These are phyloP conservation scores for Platismatia glauca DNA, from an alignment of 495 filamentous ascomycete species.

Conservation along the genomic window DNA sequence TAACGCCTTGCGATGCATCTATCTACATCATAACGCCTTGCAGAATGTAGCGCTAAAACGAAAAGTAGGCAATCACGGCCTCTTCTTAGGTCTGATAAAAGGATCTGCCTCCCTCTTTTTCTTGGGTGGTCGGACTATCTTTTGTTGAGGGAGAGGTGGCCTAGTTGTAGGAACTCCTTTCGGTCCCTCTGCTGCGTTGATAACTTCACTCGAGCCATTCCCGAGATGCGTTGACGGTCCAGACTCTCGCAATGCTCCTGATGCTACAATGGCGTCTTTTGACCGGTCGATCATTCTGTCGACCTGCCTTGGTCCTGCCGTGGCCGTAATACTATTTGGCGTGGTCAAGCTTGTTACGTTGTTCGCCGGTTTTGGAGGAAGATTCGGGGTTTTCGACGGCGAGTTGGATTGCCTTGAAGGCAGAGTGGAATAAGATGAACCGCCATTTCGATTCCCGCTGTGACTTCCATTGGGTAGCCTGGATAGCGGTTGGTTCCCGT, in stretches of 20 bases:
- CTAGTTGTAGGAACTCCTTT: not conserved
- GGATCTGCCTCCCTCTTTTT: constrained; percentile 43
- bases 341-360: constrained; percentile 21
- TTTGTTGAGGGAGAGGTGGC: constrained; percentile 7
- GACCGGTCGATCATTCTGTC: not conserved
- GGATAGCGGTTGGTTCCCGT: constrained; percentile 2
- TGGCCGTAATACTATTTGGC: not conserved
- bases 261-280: not conserved
- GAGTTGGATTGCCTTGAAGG: not conserved
- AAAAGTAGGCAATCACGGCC: constrained; percentile 18
- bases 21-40: not conserved
- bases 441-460: not conserved
- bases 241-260: not conserved
- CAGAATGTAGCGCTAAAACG: constrained; percentile 2
- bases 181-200: not conserved
- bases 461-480: constrained; percentile 1
- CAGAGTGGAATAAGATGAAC: not conserved
- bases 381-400: not conserved
- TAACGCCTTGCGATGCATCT: constrained; percentile 4
- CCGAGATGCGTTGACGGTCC: constrained; percentile 9
- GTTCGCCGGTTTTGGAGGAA: not conserved
- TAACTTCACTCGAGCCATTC: constrained; percentile 22
- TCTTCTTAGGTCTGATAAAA: constrained; percentile 44
- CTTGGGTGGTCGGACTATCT: constrained; percentile 28
- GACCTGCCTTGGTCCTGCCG: not conserved